phyloP scores from a whole-genome alignment of 345 rosid species.

The Punica granatum region DNA sequence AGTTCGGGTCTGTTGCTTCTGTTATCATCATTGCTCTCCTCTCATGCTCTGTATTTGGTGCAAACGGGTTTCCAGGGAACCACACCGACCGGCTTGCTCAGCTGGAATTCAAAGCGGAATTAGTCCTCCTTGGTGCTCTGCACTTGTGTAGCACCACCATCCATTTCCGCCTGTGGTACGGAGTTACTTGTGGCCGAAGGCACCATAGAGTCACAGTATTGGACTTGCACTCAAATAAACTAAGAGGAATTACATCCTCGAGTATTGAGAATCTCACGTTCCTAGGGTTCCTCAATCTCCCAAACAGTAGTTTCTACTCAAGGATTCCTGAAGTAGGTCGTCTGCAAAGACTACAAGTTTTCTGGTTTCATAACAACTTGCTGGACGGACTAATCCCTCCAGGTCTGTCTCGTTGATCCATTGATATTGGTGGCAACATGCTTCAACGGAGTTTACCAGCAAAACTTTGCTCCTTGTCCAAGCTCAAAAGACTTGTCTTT shows the following conservation, averaged over 20 bases:
- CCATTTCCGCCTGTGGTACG: conserved; percentile 3
- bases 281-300: neutral
- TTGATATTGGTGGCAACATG: neutral
- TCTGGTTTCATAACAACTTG: neutral
- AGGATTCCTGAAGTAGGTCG: neutral
- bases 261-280: neutral
- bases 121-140: neutral
- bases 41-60: neutral
- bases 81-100: neutral
- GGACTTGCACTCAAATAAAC: neutral
- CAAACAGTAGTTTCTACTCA: neutral
- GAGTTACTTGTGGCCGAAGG: conserved; percentile 2
- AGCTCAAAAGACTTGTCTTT: neutral
- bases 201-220: neutral
- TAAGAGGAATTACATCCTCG: neutral
- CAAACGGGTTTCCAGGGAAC: neutral
- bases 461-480: neutral
- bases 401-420: neutral
- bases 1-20: neutral
- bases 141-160: neutral
- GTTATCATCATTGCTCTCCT: neutral
- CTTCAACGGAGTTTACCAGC: neutral
- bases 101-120: neutral
- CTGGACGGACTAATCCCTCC: neutral
- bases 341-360: neutral